Conservation (phyloP, 345 rosid genomes). For the Euphorbia lathyris region DNA sequence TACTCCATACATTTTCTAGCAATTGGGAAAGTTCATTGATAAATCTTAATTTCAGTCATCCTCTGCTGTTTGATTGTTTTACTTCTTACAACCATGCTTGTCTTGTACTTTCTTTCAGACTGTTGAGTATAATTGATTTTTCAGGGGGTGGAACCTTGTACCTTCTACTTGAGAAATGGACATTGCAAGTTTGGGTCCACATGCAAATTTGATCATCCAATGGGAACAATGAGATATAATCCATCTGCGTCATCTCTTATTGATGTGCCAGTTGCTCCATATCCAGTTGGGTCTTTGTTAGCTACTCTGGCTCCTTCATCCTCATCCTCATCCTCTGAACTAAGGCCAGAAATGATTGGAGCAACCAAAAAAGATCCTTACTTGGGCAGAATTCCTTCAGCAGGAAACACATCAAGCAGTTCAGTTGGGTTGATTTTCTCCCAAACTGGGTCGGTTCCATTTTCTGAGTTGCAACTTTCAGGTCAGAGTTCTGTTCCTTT, state of each 20-base stretch:
- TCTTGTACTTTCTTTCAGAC: too few species aligned
- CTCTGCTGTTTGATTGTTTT: too few species aligned
- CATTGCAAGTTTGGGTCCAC: slow-evolving; percentile 30
- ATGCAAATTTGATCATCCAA: slow-evolving; percentile 33
- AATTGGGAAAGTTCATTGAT: too few species aligned
- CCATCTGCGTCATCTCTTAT: slow-evolving; percentile 22
- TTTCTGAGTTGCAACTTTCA: slow-evolving; percentile 67
- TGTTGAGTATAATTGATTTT: background rate
- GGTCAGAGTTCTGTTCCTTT: slow-evolving; percentile 66
- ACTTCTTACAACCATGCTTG: too few species aligned
- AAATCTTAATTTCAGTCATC: too few species aligned
- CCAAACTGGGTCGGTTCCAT: slow-evolving; percentile 55
- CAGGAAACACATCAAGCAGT: slow-evolving; percentile 59
- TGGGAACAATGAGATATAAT: slow-evolving; percentile 24
- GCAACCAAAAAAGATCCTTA: slow-evolving; percentile 15
- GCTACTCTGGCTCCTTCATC: slow-evolving; percentile 23
- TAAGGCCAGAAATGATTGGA: slow-evolving; percentile 20
- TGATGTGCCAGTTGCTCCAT: slow-evolving; percentile 25
- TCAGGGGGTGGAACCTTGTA: slow-evolving; percentile 24
- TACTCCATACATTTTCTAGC: too few species aligned
- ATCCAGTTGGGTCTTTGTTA: slow-evolving; percentile 24
- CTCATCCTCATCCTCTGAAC: slow-evolving; percentile 22
- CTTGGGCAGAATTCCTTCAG: slow-evolving; percentile 24
- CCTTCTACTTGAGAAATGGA: slow-evolving; percentile 27
- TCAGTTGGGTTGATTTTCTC: slow-evolving; percentile 70